These are phyloP conservation scores for Chaetomium cochliodes DNA, from an alignment of 495 filamentous ascomycete species.

Conservation along the genomic window DNA sequence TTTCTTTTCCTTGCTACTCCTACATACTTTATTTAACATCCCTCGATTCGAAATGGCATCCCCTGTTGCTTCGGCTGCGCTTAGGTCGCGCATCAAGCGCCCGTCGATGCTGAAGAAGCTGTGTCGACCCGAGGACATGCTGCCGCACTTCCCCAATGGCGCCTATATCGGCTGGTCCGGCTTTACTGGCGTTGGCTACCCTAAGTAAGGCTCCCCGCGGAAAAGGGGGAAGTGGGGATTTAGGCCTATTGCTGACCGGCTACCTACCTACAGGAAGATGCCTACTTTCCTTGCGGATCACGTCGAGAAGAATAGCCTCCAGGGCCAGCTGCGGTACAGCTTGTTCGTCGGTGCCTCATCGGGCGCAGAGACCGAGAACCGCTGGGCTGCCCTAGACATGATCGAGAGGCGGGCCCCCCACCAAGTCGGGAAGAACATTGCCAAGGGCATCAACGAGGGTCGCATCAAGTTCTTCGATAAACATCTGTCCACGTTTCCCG, in stretches of 20 bases:
- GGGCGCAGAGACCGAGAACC: constrained; percentile 87
- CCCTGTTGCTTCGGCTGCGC: constrained; percentile 63
- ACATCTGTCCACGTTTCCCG: constrained; percentile 89
- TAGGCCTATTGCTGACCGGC: constrained; percentile 19
- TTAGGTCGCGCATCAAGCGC: constrained; percentile 71
- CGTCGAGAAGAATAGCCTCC: constrained; percentile 82
- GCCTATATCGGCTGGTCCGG: constrained; percentile 86
- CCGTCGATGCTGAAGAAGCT: constrained; percentile 79
- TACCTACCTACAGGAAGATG: constrained; percentile 59
- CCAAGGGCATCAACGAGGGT: constrained; percentile 87
- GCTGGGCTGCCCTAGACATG: constrained; percentile 85
- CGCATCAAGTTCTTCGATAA: constrained; percentile 92
- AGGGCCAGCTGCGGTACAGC: constrained; percentile 80
- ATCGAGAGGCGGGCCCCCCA: constrained; percentile 82
- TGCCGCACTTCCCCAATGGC: constrained; percentile 77
- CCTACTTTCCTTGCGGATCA: constrained; percentile 83
- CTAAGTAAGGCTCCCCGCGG: constrained; percentile 59
- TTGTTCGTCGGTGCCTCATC: constrained; percentile 88
- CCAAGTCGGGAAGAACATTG: constrained; percentile 88
- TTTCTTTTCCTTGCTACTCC: background rate
- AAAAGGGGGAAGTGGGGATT: background rate
- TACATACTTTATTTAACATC: background rate
- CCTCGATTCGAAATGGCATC: constrained; percentile 41
- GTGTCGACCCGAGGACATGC: constrained; percentile 72
- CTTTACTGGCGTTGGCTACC: constrained; percentile 89